Base-by-base conservation (phyloP, 2,329 filamentous ascomycete genomes). In the Aureobasidium zeae region DNA sequence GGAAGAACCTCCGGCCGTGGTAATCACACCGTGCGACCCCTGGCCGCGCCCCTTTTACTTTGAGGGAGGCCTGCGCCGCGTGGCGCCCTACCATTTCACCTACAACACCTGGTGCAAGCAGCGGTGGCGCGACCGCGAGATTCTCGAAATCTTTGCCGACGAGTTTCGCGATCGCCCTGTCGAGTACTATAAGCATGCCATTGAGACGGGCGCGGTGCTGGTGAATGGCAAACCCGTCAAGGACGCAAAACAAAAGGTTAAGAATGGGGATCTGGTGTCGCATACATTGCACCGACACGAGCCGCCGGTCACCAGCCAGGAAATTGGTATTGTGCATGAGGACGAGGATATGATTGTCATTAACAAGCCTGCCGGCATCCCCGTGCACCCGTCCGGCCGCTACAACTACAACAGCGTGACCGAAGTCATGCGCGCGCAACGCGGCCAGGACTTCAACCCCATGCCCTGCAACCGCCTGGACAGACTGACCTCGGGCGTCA, bases 41-140 rank as follows among this genome's bases (percentile, higher is more conserved):
- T 78, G 74, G 71, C 74, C 76, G 34, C 67, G 69, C 45, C 87
- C 86, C 1, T 96, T 95, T 64, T 83, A 82, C 55, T 71, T 94
- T 49, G 82, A 94, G 54, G 81, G 82, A 53, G 87, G 85, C 7
- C 68, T 98, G 49, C 81, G 88, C 38, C 80, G 86, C 51, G 82
- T 95, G 22, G 73, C 73, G 31, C 89, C 89, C 3, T 96, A 98
- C 60, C 79, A 91, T 60, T 95, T 74, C 62, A 95, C 88, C 2
- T 95, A 95, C 70, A 93, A 94, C 59, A 95, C 89, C 0, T 86
- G 78, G 66, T 91, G 85, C 70, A 98, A 96, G 65, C 76, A 94
- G 66, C 74, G 91, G 62, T 98, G 91, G 91, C 76, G 89, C 44
- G 85, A 81, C 22, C 74, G 86, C 26, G 73, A 76, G 48, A 68